Percentiles rank a stretch among this genome's conserved stretches.
Evolutionary conservation across 164 flowering plant species (phyloP).

Genomic region (Tetrastigma voinierianum): DNA sequence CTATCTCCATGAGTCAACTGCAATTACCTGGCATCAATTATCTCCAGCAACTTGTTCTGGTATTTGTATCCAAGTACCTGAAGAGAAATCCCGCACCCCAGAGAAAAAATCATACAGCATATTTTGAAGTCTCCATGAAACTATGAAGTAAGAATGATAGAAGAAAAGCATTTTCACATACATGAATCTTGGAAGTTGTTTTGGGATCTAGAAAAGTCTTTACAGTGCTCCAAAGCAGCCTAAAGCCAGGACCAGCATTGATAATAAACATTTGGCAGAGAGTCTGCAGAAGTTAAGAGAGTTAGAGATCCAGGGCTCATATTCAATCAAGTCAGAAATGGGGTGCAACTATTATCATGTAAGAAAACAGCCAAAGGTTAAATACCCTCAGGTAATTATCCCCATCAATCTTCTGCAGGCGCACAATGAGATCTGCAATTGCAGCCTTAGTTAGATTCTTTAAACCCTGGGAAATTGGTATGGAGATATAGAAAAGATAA

Average conservation of each 20-base stretch:
- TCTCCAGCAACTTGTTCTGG: slow-evolving; percentile 84
- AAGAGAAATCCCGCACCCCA: slow-evolving; percentile 2
- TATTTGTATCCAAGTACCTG: slow-evolving; percentile 91
- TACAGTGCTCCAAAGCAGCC: slow-evolving; percentile 83
- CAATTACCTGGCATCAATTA: slow-evolving; percentile 80
- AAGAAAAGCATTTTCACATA: slow-evolving; percentile 25
- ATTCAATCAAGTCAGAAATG: neutral
- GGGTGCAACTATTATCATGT: neutral
- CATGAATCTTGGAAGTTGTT: slow-evolving; percentile 90
- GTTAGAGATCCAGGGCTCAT: neutral
- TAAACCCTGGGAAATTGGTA: slow-evolving; percentile 28
- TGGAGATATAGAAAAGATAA: neutral
- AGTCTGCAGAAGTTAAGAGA: slow-evolving; percentile 46
- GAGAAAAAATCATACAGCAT: neutral
- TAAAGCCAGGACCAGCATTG: slow-evolving; percentile 97
- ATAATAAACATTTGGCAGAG: slow-evolving; percentile 85
- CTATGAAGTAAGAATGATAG: neutral
- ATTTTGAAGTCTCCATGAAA: neutral
- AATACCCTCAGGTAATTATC: slow-evolving; percentile 91
- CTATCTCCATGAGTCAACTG: neutral
- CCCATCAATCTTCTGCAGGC: slow-evolving; percentile 86
- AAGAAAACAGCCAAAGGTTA: neutral
- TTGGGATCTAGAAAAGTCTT: slow-evolving; percentile 83
- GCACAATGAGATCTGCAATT: slow-evolving; percentile 66
- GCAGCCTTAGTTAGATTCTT: slow-evolving; percentile 81